Base-by-base conservation (phyloP, 2,329 filamentous ascomycete species). In the Daldinia sp. region DNA sequence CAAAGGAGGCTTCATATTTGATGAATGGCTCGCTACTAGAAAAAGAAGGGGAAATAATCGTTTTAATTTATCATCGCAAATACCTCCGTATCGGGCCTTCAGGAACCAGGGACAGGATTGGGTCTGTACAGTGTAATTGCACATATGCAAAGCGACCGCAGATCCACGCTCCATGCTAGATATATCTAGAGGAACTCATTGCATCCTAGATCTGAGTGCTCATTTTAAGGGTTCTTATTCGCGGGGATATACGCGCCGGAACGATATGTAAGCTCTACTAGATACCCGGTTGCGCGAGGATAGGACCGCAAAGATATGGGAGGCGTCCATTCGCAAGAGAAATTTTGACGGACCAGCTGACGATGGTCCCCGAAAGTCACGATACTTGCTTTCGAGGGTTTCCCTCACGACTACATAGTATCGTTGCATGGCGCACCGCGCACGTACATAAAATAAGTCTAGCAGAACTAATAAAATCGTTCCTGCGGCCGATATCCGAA, bases 121-220 rank as follows among this genome's bases (percentile, higher is more conserved):
- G 17, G 9, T 32, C 41, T n/a, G n/a, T n/a, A n/a, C 11, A 25
- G 13, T 43, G 21, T 57, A 25, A 56, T 45, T 49, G 43, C 30
- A 39, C 25, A 47, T 23, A 63, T 63, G 56, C 55, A 61, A 37
- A 48, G 52, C 41, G 60, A 35, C 37, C 32, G 52, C 32, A 61
- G 57, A 66, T 58, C 56, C 43, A 39, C 34, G 52, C 55, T 39
- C 39, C 37, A 58, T 63, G 63, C 56, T 60, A 63, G 56, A 63
- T 60, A 32, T 53, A 49, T 50, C 51, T 13, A 50, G 21, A 43
- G n/a, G 37, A 5, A 30, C 35, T 56, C 10, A 37, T 57, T 57
- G 48, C 32, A 54, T 58, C 58, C 45, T 39, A 54, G 55, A 63
- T 58, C 53, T 51, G 32, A 27, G n/a, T 50, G 21, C 30, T 30